Evolutionary conservation across 2,329 filamentous ascomycete genomes (phyloP), one percentile per base, ranked within the genome.

Genomic region (Penicillium sp.): DNA sequence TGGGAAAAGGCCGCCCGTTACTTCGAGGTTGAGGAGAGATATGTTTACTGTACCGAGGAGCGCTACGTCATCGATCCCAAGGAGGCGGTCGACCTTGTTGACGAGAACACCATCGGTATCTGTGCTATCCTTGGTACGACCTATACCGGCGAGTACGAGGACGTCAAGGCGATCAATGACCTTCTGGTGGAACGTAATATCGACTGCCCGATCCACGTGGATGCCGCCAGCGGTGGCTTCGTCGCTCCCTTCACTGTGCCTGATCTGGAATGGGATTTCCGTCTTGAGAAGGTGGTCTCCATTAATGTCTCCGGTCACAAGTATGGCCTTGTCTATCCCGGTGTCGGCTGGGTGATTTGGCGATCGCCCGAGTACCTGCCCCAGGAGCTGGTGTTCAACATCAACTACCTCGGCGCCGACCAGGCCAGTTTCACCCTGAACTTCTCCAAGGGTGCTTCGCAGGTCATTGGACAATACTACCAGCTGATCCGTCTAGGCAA

Each of bases 281-380:
- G 92, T 64, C 85, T 95, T 33, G 86, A 91, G 71, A 92, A 89
- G 76, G 94, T 97, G 3, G 89, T 96, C 28, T 95, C 91, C 1
- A 97, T 98, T 81, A 97, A 97, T 73, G 90, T 92, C 16, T 96
- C 92, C 0, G 94, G 94, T 19, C 94, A 97, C 83, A 97, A 97
- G 81, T 89, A 90, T 68, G 87, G 88, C 16, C 78, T 87, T 54
- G 84, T 96, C 53, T 97, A 97, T 75, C 93, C 93, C 0, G 93
- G 94, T 76, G 91, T 98, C 14, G 94, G 94, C 60, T 98, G 94
- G 94, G 88, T 94, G 11, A 83, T 97, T 67, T 97, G 93, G 93
- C 87, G 93, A 52, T 86, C 87, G 42, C 86, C 91, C 54, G 89
- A 95, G 76, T 95, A 84, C 78, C 85, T 97, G 2, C 94, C 94